Percentiles rank a stretch among this genome's conserved stretches.
Conservation (phyloP, 306 rosid species). For the Prunus mira region DNA sequence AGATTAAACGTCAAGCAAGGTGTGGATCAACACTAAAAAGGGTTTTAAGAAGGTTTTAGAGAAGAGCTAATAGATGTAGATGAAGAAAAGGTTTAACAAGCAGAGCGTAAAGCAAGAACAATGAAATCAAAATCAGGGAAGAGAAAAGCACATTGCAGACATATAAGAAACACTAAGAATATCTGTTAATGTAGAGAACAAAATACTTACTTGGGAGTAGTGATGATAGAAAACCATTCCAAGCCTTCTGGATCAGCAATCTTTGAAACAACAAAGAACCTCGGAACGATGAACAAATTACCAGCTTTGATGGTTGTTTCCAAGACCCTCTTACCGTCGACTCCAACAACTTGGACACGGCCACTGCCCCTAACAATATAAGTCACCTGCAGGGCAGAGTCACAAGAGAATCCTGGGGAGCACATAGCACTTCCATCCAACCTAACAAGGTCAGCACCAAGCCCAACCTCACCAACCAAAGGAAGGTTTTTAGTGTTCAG, state of each 20-base stretch:
- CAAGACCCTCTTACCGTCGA: slow-evolving; percentile 64
- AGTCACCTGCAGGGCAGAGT: slow-evolving; percentile 79
- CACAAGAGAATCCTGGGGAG: slow-evolving; percentile 80
- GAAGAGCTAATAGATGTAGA: background rate
- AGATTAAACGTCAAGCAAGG: no score
- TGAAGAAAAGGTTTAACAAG: no score
- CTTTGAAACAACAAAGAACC: slow-evolving; percentile 85
- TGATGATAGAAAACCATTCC: slow-evolving; percentile 89
- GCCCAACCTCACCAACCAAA: slow-evolving; percentile 73
- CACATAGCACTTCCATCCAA: slow-evolving; percentile 81
- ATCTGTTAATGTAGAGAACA: background rate
- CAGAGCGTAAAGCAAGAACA: background rate
- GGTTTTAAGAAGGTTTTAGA: no score
- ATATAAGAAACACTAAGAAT: background rate
- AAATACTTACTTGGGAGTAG: slow-evolving; percentile 61
- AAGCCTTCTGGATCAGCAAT: slow-evolving; percentile 70
- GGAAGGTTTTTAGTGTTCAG: slow-evolving; percentile 81
- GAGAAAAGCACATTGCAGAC: background rate
- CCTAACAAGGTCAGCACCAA: slow-evolving; percentile 79
- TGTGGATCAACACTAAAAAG: background rate
- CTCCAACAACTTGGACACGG: slow-evolving; percentile 71
- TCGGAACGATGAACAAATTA: slow-evolving; percentile 75
- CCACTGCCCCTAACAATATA: slow-evolving; percentile 74
- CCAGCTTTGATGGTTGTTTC: slow-evolving; percentile 71
- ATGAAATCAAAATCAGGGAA: background rate